Evolutionary conservation across 495 filamentous ascomycete genomes (phyloP), one percentile per base, ranked within the genome.

Genomic region (Penicillium waksmanii): DNA sequence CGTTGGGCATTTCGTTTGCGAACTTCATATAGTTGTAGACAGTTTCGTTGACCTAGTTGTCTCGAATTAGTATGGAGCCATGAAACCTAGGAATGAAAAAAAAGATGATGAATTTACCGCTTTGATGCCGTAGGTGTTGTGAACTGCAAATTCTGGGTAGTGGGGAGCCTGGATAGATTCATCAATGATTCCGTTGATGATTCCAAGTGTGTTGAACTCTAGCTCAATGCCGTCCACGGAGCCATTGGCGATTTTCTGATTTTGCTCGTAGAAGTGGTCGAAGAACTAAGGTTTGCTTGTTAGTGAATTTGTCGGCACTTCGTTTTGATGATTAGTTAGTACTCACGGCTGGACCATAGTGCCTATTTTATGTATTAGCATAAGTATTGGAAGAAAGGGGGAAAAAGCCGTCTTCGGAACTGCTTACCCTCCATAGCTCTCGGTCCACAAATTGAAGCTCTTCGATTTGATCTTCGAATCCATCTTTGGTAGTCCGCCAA

Each of bases 111-210:
- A 23, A 23, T 82, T 71, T 81, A 83, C 52, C 80, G 85, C 76
- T 58, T 85, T 70, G 50, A 93, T 84, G 17, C 87, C 86, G 63
- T 92, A 94, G 4, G 87, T 87, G 68, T 94, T 96, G 68, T 87
- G 82, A 23, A 83, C 73, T 7, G 87, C 87, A 70, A 91, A 88
- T 18, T 83, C 75, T 0, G 87, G 83, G 63, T 92, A 94, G 62
- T 79, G 82, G 3, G 81, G 78, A 10, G 79, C 84, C 73, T 93
- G 89, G 27, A 87, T 84, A 3, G 83, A 65, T 53, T 85, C 82
- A 68, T 95, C 90, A 61, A 93, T 83, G 66, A 91, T 92, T 18
- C 89, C 91, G 65, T 93, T 92, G 33, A 91, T 74, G 15, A 82
- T 78, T 12, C 76, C 69, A 1, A 82, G 62, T 0, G 80, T 79